Conservation (phyloP, 148 eudicot species). For the Bassia scoparia region DNA sequence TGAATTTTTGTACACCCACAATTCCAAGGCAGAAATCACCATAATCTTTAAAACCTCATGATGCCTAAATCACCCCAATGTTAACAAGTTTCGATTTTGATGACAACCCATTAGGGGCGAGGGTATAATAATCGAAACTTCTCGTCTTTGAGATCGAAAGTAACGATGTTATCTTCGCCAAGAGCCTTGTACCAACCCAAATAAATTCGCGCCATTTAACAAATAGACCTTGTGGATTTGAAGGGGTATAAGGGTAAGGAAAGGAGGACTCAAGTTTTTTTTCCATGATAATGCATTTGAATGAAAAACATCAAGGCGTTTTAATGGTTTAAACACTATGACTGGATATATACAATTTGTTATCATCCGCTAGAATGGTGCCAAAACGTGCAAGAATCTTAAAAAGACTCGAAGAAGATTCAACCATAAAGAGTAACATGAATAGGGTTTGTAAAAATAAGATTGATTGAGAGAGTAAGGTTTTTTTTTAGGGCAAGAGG, state of each 20-base stretch:
- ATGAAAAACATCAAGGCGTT: neutral
- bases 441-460: conserved; percentile 1
- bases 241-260: conserved; percentile 9
- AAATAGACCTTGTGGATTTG: conserved; percentile 2
- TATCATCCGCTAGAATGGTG: neutral
- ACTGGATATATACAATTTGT: neutral
- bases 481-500: neutral
- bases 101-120: conserved; percentile 2
- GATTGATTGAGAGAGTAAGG: neutral
- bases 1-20: neutral
- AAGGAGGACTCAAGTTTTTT: neutral
- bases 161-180: neutral
- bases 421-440: conserved; percentile 9
- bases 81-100: neutral
- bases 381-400: conserved; percentile 8
- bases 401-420: neutral
- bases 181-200: neutral
- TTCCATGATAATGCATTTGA: neutral
- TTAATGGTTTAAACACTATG: conserved; percentile 7
- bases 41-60: conserved; percentile 6
- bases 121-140: neutral
- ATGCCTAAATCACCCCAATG: neutral
- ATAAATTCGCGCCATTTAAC: neutral
- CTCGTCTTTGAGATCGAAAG: neutral
- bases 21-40: neutral